A percentile compares a stretch with the other conserved stretches of the same genome.
Evolutionary conservation across 352 stramenopile species (phyloP).

Genomic region (Pythium vanterpoolii): DNA sequence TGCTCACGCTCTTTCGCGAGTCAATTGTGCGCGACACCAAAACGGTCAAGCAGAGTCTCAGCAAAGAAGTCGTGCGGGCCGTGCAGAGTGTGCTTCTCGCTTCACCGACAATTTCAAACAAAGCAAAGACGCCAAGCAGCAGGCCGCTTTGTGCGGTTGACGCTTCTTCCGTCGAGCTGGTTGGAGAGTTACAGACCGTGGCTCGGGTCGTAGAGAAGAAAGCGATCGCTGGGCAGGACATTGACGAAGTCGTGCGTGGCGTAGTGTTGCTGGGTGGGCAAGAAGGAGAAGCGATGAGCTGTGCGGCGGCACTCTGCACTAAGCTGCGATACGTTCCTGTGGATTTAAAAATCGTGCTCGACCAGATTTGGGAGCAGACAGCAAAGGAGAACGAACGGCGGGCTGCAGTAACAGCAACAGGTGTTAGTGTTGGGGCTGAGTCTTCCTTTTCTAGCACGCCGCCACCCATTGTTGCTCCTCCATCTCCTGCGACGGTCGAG

Average conservation of each 20-base stretch:
- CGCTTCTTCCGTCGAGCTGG: not conserved
- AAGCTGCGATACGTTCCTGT: constrained; percentile 48
- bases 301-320: constrained; percentile 31
- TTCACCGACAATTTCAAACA: not conserved
- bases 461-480: not conserved
- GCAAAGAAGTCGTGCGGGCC: constrained; percentile 40
- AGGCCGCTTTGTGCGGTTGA: constrained; percentile 4
- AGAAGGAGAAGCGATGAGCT: constrained; percentile 33
- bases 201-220: constrained; percentile 25
- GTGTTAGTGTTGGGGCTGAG: not conserved
- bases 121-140: not conserved
- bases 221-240: constrained; percentile 22
- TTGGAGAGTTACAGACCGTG: not conserved
- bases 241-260: constrained; percentile 48
- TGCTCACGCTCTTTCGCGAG: constrained; percentile 45
- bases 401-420: not conserved
- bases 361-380: constrained; percentile 20
- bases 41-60: constrained; percentile 50
- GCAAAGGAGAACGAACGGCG: not conserved
- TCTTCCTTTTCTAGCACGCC: not conserved
- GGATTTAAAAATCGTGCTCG: constrained; percentile 33
- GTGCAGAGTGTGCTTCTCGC: constrained; percentile 9
- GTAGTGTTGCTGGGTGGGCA: constrained; percentile 46
- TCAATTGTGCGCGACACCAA: constrained; percentile 53
- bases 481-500: constrained; percentile 16